Percentiles rank a stretch among this genome's conserved stretches.
Evolutionary conservation across 2,329 filamentous ascomycete species (phyloP).

Genomic region (Phialophora tarda): DNA sequence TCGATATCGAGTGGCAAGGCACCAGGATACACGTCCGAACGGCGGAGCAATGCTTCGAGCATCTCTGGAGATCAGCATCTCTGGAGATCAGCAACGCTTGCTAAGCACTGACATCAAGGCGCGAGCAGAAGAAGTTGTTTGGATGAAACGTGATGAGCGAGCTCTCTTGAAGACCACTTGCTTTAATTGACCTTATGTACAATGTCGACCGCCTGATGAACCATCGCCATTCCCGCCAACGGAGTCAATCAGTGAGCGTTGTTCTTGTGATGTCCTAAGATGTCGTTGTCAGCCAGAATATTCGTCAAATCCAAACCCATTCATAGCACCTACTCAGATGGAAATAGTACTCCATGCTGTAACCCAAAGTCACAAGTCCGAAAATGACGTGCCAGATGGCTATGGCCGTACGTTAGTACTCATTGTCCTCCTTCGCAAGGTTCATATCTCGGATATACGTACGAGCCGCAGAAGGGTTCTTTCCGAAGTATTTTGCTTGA

Average conservation of each 20-base stretch:
- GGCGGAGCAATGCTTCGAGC: too few relatives aligned
- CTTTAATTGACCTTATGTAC: constrained; percentile 18
- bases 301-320: constrained; percentile 48
- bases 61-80: too few relatives aligned
- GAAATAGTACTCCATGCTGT: constrained; percentile 99
- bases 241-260: constrained; percentile 79
- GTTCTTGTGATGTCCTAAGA: constrained; percentile 98
- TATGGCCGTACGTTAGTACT: constrained; percentile 49
- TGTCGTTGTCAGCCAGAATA: constrained; percentile 10
- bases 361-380: constrained; percentile 79
- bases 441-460: constrained; percentile 54
- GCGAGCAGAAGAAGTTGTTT: background rate
- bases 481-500: constrained; percentile 86
- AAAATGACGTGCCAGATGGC: constrained; percentile 87
- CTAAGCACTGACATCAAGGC: too few relatives aligned
- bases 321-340: constrained; percentile 75
- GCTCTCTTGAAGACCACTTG: constrained; percentile 1
- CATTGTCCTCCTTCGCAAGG: background rate
- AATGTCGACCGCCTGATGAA: constrained; percentile 7
- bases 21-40: too few relatives aligned
- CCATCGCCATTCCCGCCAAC: constrained; percentile 1
- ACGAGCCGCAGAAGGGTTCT: constrained; percentile 89
- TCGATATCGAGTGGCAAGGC: too few relatives aligned
- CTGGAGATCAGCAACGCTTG: too few relatives aligned
- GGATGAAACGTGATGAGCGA: background rate